Conservation (phyloP, 352 stramenopile genomes). For the Phytophthora sansomeana region DNA sequence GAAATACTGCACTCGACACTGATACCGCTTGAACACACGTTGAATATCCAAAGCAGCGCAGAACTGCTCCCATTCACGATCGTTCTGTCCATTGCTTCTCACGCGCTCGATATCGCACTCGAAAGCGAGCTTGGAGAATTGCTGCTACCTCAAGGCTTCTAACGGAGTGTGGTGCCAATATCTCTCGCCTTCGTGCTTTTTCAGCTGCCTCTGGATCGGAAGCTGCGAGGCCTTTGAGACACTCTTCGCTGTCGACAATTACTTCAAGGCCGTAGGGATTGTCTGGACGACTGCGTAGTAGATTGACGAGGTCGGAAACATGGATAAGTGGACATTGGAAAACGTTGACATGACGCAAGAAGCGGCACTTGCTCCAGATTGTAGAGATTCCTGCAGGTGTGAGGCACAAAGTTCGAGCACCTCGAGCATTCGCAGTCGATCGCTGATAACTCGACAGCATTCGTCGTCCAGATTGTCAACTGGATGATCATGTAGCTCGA, state of each 20-base stretch:
- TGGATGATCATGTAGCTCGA: conserved; percentile 46
- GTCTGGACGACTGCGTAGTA: conserved; percentile 46
- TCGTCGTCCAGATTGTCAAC: conserved; percentile 44
- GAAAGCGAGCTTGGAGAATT: conserved; percentile 57
- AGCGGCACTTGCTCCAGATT: conserved; percentile 48
- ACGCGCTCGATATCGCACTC: conserved; percentile 34
- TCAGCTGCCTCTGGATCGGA: conserved; percentile 43
- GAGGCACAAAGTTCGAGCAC: conserved; percentile 50
- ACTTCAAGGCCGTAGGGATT: conserved; percentile 63
- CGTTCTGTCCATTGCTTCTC: conserved; percentile 33
- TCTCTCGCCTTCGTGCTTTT: conserved; percentile 50
- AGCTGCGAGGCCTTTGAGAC: conserved; percentile 57
- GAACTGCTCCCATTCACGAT: conserved; percentile 51
- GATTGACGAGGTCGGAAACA: conserved; percentile 31
- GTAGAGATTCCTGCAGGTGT: conserved; percentile 30
- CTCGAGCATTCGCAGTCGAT: conserved; percentile 47
- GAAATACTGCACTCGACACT: conserved; percentile 48
- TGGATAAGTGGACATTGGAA: conserved; percentile 46
- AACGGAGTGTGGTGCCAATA: conserved; percentile 10
- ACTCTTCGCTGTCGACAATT: conserved; percentile 49
- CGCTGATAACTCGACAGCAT: conserved; percentile 37
- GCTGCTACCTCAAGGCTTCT: conserved; percentile 40
- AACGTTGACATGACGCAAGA: conserved; percentile 62
- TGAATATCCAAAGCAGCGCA: conserved; percentile 73
- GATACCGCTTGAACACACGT: conserved; percentile 53